Base-by-base conservation (phyloP, 768 basidiomycete species). In the Russula lepida region DNA sequence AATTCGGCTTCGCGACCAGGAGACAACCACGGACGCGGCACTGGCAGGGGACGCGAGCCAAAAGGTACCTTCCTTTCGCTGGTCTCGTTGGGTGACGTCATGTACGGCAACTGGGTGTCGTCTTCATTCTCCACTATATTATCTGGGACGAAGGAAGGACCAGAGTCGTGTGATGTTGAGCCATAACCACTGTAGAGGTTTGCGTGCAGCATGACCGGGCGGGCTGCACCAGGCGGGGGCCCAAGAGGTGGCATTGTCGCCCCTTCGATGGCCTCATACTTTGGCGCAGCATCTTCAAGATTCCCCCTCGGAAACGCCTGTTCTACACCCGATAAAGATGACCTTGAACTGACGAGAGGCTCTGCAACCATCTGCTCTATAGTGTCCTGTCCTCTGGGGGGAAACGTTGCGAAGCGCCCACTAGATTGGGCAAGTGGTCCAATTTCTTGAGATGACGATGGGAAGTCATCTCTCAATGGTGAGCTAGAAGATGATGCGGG, bases 341-440 rank as follows among this genome's bases (percentile, higher is more conserved):
- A 3, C 49, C 13, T 60, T 54, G 56, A 54, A 57, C 30, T 60
- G 58, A 9, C 64, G 47, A 37, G 67, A 59, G 28, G 60, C 21
- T 54, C 48, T 48, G 52, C 62, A 49, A 54, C 30, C 35, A 12
- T 44, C 27, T 35, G 60, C 6, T 15, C 54, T 23, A 50, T 56
- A 6, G 70, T 64, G 27, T 64, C 69, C 70, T 66, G 58, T 7
- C 71, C 70, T 60, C 81, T 78, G 19, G 80, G 77, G 0, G 86
- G 87, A 72, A 88, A 82, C 1, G 88, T 89, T 27, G 84, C 83
- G 67, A 87, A 89, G 17, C 83, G 77, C 0, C 79, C 79, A 1
- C 39, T n/a, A 37, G 35, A 65, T 3, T 67, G 55, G n/a, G 57
- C 56, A 2, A 53, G 3, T 1, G 47, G 25, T 23, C 17, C 61